Evolutionary conservation across 306 rosid species (phyloP).

Genomic region (Trifolium subterraneum): DNA sequence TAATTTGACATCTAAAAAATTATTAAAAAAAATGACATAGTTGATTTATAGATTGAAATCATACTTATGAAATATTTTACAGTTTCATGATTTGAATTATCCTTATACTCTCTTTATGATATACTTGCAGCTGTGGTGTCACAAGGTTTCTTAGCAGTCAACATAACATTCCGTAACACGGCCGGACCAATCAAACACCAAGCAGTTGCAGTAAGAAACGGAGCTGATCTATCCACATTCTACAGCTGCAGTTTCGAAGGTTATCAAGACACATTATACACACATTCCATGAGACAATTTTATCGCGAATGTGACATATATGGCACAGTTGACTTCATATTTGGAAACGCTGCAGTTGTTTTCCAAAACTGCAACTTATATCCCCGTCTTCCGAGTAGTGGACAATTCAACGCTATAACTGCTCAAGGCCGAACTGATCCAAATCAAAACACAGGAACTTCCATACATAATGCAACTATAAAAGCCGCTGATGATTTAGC

Average conservation of each 20-base stretch:
- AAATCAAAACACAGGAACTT: constrained; percentile 75
- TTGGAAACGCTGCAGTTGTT: constrained; percentile 75
- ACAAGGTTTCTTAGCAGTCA: constrained; percentile 67
- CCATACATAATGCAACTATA: constrained; percentile 61
- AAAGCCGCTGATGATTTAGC: constrained; percentile 59
- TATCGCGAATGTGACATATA: constrained; percentile 83
- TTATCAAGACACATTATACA: constrained; percentile 81
- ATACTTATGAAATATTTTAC: not conserved
- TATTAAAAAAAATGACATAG: too few relatives aligned
- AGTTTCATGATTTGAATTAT: not conserved
- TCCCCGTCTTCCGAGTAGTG: constrained; percentile 60
- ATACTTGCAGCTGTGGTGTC: constrained; percentile 65
- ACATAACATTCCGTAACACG: constrained; percentile 78
- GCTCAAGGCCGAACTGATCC: constrained; percentile 82
- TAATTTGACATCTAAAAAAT: too few relatives aligned
- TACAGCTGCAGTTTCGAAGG: constrained; percentile 86
- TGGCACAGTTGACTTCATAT: constrained; percentile 88
- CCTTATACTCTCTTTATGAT: not conserved
- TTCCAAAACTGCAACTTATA: constrained; percentile 69
- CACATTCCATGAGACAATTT: constrained; percentile 78
- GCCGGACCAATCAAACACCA: constrained; percentile 84
- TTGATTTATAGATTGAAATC: too few relatives aligned
- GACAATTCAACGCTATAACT: constrained; percentile 75
- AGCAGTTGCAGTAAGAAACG: constrained; percentile 75
- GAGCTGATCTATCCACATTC: constrained; percentile 73